phyloP scores from a whole-genome alignment of 2,329 filamentous ascomycete genomes.

The Aureobasidium sp. region DNA sequence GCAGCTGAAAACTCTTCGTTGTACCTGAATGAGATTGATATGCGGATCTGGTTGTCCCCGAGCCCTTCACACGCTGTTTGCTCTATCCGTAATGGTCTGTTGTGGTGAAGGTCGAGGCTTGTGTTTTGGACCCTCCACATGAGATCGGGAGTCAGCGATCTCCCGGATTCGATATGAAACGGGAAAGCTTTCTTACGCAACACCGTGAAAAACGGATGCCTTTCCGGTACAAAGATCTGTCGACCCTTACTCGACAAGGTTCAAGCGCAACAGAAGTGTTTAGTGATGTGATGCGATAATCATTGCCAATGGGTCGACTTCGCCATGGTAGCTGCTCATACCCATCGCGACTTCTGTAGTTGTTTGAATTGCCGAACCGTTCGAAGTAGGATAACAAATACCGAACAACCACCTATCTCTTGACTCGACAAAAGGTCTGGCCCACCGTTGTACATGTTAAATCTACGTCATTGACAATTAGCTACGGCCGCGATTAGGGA shows the following conservation, averaged over 20 bases:
- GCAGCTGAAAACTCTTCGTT: background rate
- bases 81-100: background rate
- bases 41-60: background rate
- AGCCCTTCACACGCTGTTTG: background rate
- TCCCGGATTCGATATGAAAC: background rate
- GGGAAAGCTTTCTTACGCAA: background rate
- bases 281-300: background rate
- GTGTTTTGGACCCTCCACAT: background rate
- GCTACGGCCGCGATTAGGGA: background rate
- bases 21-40: background rate
- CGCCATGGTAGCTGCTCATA: background rate
- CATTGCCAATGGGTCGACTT: background rate
- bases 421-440: background rate
- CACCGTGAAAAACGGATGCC: background rate
- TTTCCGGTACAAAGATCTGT: background rate
- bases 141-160: background rate
- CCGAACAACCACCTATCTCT: background rate
- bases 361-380: background rate
- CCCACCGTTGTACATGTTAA: background rate
- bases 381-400: background rate
- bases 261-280: background rate
- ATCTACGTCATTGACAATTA: constrained; percentile 3
- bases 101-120: background rate
- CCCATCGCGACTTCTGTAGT: background rate
- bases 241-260: background rate